Evolutionary conservation across 805 yeast genomes (phyloP).

Genomic region (Nakazawaea ambrosiae): DNA sequence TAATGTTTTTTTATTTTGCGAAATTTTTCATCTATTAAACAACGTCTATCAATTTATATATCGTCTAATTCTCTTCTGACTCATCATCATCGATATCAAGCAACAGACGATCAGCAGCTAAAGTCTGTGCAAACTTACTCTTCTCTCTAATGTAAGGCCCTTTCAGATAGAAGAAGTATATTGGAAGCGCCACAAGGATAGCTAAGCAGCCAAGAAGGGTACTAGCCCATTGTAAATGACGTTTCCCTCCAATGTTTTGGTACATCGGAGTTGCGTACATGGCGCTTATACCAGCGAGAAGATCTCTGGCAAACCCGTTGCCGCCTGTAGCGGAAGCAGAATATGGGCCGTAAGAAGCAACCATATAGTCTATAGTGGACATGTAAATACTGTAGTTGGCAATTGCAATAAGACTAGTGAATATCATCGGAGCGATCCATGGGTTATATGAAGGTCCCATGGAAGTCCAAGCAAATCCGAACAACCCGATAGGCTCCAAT

Average conservation of each 20-base stretch:
- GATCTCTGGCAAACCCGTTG: slow-evolving; percentile 34
- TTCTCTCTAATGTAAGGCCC: slow-evolving; percentile 29
- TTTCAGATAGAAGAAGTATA: slow-evolving; percentile 32
- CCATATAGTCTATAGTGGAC: slow-evolving; percentile 38
- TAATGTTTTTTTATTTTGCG: too few relatives aligned
- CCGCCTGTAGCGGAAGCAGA: slow-evolving; percentile 39
- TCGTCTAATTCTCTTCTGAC: too few relatives aligned
- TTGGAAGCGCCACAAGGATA: slow-evolving; percentile 27
- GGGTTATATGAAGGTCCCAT: slow-evolving; percentile 30
- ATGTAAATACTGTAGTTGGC: slow-evolving; percentile 34
- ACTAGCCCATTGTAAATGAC: slow-evolving; percentile 31
- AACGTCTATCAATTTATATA: too few relatives aligned
- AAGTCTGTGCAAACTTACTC: slow-evolving; percentile 30
- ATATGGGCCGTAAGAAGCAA: slow-evolving; percentile 33
- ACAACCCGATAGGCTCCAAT: slow-evolving; percentile 29
- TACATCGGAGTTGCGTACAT: slow-evolving; percentile 33
- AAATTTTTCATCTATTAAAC: too few relatives aligned
- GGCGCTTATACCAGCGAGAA: slow-evolving; percentile 31
- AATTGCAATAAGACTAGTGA: slow-evolving; percentile 28
- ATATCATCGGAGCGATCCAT: slow-evolving; percentile 36
- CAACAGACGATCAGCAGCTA: slow-evolving; percentile 22
- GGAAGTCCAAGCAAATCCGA: slow-evolving; percentile 36
- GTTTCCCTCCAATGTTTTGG: slow-evolving; percentile 25
- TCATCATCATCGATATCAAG: background rate
- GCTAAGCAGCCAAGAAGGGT: slow-evolving; percentile 30